Base-by-base conservation (phyloP, 768 basidiomycete species). In the Gautieria morchelliformis region DNA sequence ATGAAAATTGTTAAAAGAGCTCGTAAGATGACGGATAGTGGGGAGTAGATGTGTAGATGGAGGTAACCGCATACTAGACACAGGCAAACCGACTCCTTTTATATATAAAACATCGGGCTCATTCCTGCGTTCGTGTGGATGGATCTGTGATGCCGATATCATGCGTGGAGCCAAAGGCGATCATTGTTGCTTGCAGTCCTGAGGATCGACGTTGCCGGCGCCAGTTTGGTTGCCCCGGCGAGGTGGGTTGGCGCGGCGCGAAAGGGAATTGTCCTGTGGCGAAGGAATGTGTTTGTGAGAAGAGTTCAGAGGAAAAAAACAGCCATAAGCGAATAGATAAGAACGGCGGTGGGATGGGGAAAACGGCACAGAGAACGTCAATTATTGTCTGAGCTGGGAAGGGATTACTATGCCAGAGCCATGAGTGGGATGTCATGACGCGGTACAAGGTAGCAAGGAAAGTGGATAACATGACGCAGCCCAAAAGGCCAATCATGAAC, bases 111-210 rank as follows among this genome's bases (percentile, higher is more conserved):
- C 50, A 51, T 19, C 20, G 17, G 9, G 48, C 5, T 32, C 17
- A 27, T 27, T 27, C 27, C 27, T 22, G 48, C 14, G 14, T 20
- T 20, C 17, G 20, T 15, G 15, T 32, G 8, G 8, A 32, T 41
- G 30, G 47, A 47, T n/a, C 27, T 27, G n/a, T n/a, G n/a, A n/a
- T n/a, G 27, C 27, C 27, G 27, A 27, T 27, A 27, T 27, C 27
- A 27, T 27, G 27, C 27, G 5, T 27, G 5, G 55, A 39, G 47
- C 52, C 39, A 19, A 17, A 48, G 27, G 53, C 33, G 49, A 64
- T 71, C 72, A 93, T 84, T 93, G 91, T 69, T 93, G 87, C 76
- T 92, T 91, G 79, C 92, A 94, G 69, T 94, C 92, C 67, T 91
- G 85, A 1, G 89, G 82, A 67, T 89, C 84, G 56, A 78, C 77